A percentile compares a stretch with the other conserved stretches of the same genome.
Conservation (phyloP, 208 protist species). For the Acanthamoeba royreba region DNA sequence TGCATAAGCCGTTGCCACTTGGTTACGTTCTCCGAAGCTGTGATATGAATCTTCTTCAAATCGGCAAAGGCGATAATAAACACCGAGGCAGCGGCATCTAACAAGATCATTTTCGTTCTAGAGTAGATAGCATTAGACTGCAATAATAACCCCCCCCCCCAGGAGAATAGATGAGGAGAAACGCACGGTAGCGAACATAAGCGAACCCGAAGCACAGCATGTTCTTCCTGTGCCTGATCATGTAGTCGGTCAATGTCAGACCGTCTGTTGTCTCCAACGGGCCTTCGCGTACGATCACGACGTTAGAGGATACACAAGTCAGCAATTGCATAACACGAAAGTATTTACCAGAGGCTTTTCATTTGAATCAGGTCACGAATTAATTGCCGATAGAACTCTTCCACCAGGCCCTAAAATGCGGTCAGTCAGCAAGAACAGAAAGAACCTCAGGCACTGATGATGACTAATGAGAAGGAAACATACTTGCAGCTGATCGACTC, state of each 20-base stretch:
- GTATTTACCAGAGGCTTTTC: neutral
- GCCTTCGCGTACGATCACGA: neutral
- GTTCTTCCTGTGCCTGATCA: neutral
- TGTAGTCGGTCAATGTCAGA: neutral
- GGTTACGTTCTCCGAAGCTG: neutral
- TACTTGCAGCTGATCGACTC: neutral
- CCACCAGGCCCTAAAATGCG: neutral
- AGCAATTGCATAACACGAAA: neutral
- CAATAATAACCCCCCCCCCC: neutral
- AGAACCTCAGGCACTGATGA: neutral
- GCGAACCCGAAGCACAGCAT: neutral
- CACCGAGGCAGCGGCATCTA: neutral
- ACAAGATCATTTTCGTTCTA: neutral
- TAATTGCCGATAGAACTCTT: neutral
- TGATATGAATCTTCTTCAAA: neutral
- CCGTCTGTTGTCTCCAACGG: neutral
- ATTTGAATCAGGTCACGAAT: neutral
- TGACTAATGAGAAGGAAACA: neutral
- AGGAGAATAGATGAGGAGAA: neutral
- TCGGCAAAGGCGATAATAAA: neutral
- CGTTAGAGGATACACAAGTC: neutral
- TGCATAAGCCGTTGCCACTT: constrained; percentile 10
- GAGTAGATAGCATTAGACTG: neutral
- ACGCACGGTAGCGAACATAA: neutral
- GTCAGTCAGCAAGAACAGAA: too few species aligned